Evolutionary conservation across 306 rosid genomes (phyloP), one percentile per base, ranked within the genome.

Genomic region (Arachis stenosperma): DNA sequence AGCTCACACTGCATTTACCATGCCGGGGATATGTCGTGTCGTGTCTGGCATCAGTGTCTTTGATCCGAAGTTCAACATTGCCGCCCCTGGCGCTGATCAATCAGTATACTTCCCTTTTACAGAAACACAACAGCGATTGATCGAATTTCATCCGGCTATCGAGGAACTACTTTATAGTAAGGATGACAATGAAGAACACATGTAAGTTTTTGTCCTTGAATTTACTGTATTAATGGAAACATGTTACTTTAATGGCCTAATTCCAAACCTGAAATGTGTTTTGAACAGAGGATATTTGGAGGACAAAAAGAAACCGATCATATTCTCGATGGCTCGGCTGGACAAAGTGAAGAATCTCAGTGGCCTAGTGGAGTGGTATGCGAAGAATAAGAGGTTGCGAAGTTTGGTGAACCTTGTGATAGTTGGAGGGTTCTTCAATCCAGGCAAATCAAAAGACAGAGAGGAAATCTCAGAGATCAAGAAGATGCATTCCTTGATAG

Each of bases 1-100:
- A 86, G 84, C 91, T 73, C 98, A 92, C 70, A 74, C 70, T 47
- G 90, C 92, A 64, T 92, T 92, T 58, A 92, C 97, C 53, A 92
- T 92, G 98, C 98, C 98, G 8, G 97, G 97, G 75, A 86, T 92
- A 67, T 82, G 71, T 36, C 87, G 98, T 0, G 84, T 84, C 9
- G 88, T 87, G 63, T 92, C 97, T 0, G 98, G 98, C 78, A 88
- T 90, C 84, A 84, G 78, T 83, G 92, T 92, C 53, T 88, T 90
- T 64, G 92, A 92, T 74, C 97, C 98, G 6, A 92, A 87, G 84
- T 88, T 92, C 88, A 92, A 92, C 90, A 92, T 92, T 69, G 96
- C 98, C 65, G 88, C 97, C 9, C 98, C 98, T 3, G 98, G 98
- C 9, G 98, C 98, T 79, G 98, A 92, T 69, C 95, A 90, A 76